phyloP scores from a whole-genome alignment of 371 early-diverging fungal genomes.

The Blastocladiella emersonii region DNA sequence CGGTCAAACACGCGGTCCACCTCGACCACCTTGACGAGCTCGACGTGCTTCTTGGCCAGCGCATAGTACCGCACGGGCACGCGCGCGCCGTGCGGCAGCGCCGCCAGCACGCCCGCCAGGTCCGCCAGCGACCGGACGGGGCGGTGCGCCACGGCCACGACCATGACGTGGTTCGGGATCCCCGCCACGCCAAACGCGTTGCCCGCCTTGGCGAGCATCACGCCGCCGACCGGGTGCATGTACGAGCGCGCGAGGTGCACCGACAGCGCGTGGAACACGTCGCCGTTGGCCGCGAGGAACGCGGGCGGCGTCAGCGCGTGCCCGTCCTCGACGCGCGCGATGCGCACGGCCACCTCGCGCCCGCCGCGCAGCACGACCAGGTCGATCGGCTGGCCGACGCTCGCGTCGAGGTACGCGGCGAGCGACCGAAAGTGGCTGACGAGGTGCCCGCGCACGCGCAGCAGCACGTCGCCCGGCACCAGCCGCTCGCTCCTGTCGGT shows the following conservation, averaged over 20 bases:
- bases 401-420: conserved; percentile 50
- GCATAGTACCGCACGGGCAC: conserved; percentile 24
- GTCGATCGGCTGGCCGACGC: conserved; percentile 36
- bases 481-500: too few species aligned
- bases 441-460: too few species aligned
- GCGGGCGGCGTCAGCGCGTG: conserved; percentile 52
- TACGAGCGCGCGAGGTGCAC: conserved; percentile 72
- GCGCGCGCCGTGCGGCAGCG: conserved; percentile 19
- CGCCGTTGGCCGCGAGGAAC: conserved; percentile 75
- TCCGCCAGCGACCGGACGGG: conserved; percentile 16
- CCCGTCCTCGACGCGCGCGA: conserved; percentile 38
- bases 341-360: conserved; percentile 30
- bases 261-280: conserved; percentile 59
- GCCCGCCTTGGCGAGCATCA: conserved; percentile 62
- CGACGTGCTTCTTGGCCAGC: conserved; percentile 22
- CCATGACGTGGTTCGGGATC: conserved; percentile 13
- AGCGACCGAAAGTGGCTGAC: conserved; percentile 70
- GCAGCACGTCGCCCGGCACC: conserved; percentile 81
- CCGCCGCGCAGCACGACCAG: conserved; percentile 56
- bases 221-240: conserved; percentile 54
- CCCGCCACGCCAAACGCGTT: conserved; percentile 23
- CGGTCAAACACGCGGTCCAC: conserved; percentile 12
- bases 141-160: conserved; percentile 17
- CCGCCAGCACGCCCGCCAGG: conserved; percentile 15
- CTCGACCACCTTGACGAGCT: conserved; percentile 9